phyloP scores from a whole-genome alignment of 805 yeast genomes.

The Candida dajiaensis region DNA sequence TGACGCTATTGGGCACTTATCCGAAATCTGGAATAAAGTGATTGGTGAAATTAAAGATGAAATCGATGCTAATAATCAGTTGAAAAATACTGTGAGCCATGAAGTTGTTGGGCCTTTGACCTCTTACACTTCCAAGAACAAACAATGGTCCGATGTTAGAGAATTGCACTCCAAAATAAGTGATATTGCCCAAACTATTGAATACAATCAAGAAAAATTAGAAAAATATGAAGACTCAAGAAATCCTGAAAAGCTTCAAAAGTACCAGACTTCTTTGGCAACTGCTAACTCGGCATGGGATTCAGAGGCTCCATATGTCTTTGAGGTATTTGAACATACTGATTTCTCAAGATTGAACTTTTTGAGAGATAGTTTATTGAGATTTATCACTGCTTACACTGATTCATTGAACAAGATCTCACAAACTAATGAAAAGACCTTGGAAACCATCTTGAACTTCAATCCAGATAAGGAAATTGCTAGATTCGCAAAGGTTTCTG shows the following conservation, averaged over 20 bases:
- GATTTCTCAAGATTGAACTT: constrained; percentile 58
- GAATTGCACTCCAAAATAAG: constrained; percentile 35
- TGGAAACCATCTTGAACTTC: constrained; percentile 60
- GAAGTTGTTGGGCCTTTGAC: constrained; percentile 53
- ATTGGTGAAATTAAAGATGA: constrained; percentile 39
- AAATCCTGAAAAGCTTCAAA: constrained; percentile 20
- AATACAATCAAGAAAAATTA: constrained; percentile 34
- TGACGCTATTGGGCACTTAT: constrained; percentile 41
- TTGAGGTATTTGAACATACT: constrained; percentile 67
- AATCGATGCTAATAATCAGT: constrained; percentile 42
- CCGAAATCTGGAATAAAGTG: constrained; percentile 39
- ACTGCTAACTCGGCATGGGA: constrained; percentile 63
- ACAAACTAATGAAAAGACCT: constrained; percentile 52
- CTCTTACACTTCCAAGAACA: constrained; percentile 47
- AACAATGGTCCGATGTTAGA: constrained; percentile 50
- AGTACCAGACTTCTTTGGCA: constrained; percentile 35
- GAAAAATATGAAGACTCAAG: constrained; percentile 28
- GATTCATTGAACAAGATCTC: constrained; percentile 44
- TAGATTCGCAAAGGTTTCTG: constrained; percentile 43
- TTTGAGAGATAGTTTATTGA: constrained; percentile 60
- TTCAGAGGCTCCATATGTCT: constrained; percentile 68
- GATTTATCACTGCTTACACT: constrained; percentile 54
- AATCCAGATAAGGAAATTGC: constrained; percentile 55
- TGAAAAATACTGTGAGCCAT: constrained; percentile 39
- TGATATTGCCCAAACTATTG: constrained; percentile 38